phyloP scores from a whole-genome alignment of 495 filamentous ascomycete genomes.

The Barbatosphaeria neglecta region DNA sequence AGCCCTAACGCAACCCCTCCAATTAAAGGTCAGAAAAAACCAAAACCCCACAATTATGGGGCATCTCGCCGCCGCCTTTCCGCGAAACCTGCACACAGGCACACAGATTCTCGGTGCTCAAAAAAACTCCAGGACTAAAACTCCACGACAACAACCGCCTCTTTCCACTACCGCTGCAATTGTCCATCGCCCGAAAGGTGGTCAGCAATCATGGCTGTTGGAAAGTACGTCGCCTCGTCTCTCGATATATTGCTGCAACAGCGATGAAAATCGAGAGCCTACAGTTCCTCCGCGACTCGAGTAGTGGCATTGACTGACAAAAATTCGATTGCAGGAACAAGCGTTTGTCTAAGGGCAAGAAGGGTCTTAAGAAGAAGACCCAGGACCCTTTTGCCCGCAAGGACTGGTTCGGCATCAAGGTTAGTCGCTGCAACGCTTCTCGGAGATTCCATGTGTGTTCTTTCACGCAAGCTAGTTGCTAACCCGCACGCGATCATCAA shows the following conservation, averaged over 20 bases:
- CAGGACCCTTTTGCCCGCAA: conserved; percentile 95
- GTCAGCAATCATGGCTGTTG: conserved; percentile 79
- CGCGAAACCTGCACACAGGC: conserved; percentile 17
- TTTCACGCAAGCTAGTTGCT: no score
- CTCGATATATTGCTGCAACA: no score
- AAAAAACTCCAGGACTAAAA: conserved; percentile 18
- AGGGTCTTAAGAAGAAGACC: conserved; percentile 99
- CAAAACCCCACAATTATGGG: conserved; percentile 17
- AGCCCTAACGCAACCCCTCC: conserved; percentile 1
- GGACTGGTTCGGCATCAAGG: conserved; percentile 98
- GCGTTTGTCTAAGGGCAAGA: conserved; percentile 99
- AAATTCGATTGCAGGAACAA: conserved; percentile 72
- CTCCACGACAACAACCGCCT: conserved; percentile 15
- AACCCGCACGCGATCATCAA: conserved; percentile 23
- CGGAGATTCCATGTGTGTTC: not conserved
- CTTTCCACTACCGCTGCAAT: conserved; percentile 10
- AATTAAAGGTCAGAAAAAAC: not conserved
- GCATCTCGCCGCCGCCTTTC: conserved; percentile 17
- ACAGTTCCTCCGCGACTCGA: conserved; percentile 7
- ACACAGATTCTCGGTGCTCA: conserved; percentile 20
- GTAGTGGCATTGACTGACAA: conserved; percentile 34
- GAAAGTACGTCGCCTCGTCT: conserved; percentile 62
- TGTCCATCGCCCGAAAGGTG: conserved; percentile 10
- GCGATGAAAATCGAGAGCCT: conserved; percentile 5
- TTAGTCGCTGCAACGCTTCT: conserved; percentile 23